phyloP scores from a whole-genome alignment of 108 stramenopile genomes.

The Aurantiochytrium sp. region DNA sequence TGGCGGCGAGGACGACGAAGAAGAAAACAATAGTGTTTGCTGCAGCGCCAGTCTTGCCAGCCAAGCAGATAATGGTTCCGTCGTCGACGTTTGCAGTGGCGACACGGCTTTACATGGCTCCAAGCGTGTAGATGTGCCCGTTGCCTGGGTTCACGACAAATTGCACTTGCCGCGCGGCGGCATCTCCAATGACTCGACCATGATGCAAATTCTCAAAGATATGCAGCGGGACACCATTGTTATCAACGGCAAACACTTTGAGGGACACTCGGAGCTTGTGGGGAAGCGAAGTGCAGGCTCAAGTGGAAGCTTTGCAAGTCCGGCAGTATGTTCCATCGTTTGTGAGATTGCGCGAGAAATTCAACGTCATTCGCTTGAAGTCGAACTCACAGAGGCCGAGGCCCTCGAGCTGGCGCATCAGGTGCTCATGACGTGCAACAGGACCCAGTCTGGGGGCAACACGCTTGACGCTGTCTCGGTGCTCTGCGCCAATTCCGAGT shows the following conservation, averaged over 20 bases:
- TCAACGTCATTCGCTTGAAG: background rate
- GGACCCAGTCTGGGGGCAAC: conserved; percentile 5
- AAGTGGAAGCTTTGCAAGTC: background rate
- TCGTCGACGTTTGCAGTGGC: background rate
- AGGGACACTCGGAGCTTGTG: background rate
- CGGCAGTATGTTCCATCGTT: background rate
- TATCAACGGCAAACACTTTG: background rate
- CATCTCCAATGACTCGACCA: background rate
- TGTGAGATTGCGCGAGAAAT: background rate
- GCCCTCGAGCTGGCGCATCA: background rate
- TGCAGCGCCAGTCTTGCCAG: no score
- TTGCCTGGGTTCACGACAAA: conserved; percentile 9
- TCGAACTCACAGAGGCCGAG: background rate
- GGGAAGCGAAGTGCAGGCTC: background rate
- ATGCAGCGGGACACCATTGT: background rate
- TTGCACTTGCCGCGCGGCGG: background rate
- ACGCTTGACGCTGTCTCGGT: conserved; percentile 11
- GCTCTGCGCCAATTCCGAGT: background rate
- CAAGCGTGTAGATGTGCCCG: background rate
- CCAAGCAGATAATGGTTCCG: background rate
- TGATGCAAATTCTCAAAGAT: background rate
- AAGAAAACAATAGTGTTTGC: background rate
- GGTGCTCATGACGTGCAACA: conserved; percentile 1
- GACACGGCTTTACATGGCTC: background rate
- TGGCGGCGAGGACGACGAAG: background rate